Percentiles rank a stretch among this genome's conserved stretches.
Conservation (phyloP, 2,329 filamentous ascomycete genomes). For the Albifimbria verrucaria region DNA sequence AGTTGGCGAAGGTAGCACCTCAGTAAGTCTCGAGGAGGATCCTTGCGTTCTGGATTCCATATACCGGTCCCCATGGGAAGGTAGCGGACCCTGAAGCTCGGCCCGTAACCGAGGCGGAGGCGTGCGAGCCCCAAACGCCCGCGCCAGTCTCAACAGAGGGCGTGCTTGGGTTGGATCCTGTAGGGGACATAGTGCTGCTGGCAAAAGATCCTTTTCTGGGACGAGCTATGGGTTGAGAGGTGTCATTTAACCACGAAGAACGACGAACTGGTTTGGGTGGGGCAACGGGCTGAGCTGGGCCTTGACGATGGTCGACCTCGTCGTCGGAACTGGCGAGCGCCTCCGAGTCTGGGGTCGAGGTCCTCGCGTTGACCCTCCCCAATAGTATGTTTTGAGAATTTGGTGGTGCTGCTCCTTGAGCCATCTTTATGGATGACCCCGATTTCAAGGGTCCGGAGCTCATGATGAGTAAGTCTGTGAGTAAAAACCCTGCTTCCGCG, state of each 20-base stretch:
- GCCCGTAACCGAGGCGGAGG: conserved; percentile 44
- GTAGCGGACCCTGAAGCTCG: conserved; percentile 45
- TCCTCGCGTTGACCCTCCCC: conserved; percentile 74
- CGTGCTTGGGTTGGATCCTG: conserved; percentile 76
- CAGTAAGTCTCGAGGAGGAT: conserved; percentile 69
- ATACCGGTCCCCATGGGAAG: conserved; percentile 77
- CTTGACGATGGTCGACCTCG: conserved; percentile 69
- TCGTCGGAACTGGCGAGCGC: conserved; percentile 93
- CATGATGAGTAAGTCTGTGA: no score
- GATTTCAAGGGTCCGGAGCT: conserved; percentile 49
- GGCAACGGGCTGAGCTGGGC: conserved; percentile 41
- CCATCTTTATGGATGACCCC: conserved; percentile 48
- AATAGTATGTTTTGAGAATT: conserved; percentile 64
- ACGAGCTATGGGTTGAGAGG: conserved; percentile 58
- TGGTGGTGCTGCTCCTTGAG: conserved; percentile 44
- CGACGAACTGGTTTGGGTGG: conserved; percentile 65
- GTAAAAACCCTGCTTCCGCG: no score
- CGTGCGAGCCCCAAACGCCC: conserved; percentile 53
- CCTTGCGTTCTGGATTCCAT: conserved; percentile 77
- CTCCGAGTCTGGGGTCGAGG: conserved; percentile 91
- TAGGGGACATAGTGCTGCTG: conserved; percentile 73
- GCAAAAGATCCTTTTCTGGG: conserved; percentile 75
- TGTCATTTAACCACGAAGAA: conserved; percentile 85
- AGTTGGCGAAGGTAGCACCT: conserved; percentile 73
- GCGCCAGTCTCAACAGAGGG: conserved; percentile 63